Base-by-base conservation (phyloP, 2,329 filamentous ascomycete species). In the Cadophora sp. region DNA sequence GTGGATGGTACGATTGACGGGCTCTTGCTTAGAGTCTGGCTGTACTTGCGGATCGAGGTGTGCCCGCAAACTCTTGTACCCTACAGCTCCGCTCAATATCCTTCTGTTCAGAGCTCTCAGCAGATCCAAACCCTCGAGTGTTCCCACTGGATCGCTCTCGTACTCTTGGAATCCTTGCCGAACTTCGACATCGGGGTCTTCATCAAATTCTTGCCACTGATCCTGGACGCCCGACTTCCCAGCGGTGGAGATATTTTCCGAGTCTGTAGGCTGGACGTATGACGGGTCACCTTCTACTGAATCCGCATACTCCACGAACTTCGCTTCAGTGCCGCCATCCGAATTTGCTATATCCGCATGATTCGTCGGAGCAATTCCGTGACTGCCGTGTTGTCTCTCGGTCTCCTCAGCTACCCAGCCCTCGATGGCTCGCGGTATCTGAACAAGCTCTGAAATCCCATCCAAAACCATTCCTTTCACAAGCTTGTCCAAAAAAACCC, bases 1-100 rank as follows among this genome's bases (percentile, higher is more conserved):
- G 73, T 92, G 83, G 74, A 91, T 84, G 73, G 83, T 80, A 68
- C 77, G 62, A 40, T 68, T 68, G 37, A 65, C 16, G n/a, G 58
- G 46, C 62, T 43, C 37, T n/a, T 46, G 26, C 27, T 60, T 40
- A 1, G 43, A 11, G 1, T 53, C 40, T 12, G 24, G 62, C 11
- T 58, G 22, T 48, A 27, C 19, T 43, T 46, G 11, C 19, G 50
- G 40, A 29, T 56, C 24, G 9, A 48, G 22, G n/a, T 58, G 27
- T 22, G 16, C 8, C 24, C 19, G 31, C 37, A 43, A 60, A 4
- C n/a, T 24, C 16, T 24, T 50, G 26, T 27, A 26, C 14, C 34
- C 26, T 12, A 19, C 46, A 8, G 11, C 19, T 22, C 16, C 16
- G 22, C 12, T 24, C 31, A 27, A 34, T 12, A 22, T 24, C 37